These are phyloP conservation scores for California macrophylla DNA, from an alignment of 441 rosid species.

Conservation along the genomic window DNA sequence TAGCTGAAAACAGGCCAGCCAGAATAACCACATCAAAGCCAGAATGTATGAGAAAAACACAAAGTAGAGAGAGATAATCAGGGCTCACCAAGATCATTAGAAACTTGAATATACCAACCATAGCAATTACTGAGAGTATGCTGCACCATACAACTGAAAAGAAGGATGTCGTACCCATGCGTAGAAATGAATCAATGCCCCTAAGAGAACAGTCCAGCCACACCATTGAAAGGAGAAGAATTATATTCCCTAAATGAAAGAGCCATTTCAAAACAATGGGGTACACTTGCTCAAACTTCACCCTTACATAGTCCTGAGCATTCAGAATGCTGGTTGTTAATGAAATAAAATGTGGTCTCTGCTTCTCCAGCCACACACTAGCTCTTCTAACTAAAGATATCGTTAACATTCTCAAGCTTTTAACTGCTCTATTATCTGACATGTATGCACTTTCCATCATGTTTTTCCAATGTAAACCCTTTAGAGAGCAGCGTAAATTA, in stretches of 20 bases:
- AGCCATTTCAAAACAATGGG: conserved; percentile 65
- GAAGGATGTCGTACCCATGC: conserved; percentile 77
- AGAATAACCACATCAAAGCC: too few species aligned
- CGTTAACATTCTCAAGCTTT: conserved; percentile 38
- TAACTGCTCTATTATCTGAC: conserved; percentile 38
- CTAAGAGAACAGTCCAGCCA: conserved; percentile 87
- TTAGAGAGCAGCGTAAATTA: conserved; percentile 30
- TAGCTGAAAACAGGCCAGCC: neutral
- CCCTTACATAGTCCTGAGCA: conserved; percentile 37
- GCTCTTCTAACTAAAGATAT: conserved; percentile 31
- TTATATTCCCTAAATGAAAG: conserved; percentile 48
- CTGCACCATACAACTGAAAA: conserved; percentile 86
- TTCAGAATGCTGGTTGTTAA: conserved; percentile 28
- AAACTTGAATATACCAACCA: conserved; percentile 64
- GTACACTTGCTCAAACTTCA: conserved; percentile 41
- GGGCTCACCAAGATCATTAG: conserved; percentile 53
- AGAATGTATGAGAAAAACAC: neutral
- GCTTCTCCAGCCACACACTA: conserved; percentile 53
- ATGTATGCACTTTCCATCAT: conserved; percentile 34
- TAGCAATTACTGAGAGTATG: conserved; percentile 60
- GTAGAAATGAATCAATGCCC: conserved; percentile 74
- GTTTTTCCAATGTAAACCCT: conserved; percentile 37
- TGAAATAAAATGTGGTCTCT: conserved; percentile 37
- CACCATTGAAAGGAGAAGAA: conserved; percentile 61
- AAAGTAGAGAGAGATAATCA: conserved; percentile 5